Percentiles rank a stretch among this genome's conserved stretches.
These are phyloP conservation scores for Heliocybe sulcata DNA, from an alignment of 1,284 basidiomycete species.

Conservation along the genomic window DNA sequence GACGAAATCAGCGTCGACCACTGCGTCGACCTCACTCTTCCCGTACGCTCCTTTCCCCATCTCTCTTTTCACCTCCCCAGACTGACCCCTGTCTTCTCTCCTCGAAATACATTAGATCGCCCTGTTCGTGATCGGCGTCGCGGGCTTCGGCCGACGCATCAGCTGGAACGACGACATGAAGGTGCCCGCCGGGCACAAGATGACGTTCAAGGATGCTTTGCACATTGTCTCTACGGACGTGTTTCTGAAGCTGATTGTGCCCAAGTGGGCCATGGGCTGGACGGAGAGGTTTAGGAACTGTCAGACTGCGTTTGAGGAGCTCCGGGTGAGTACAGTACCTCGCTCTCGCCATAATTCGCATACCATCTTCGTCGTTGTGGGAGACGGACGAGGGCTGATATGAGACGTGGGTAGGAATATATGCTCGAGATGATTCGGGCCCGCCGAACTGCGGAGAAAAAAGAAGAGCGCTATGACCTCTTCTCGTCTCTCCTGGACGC, in stretches of 20 bases:
- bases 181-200: conserved; percentile 35
- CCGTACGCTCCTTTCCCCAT: conserved; percentile 24
- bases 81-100: not conserved
- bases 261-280: conserved; percentile 32
- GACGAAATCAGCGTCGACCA: conserved; percentile 23
- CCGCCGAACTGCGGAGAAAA: conserved; percentile 29
- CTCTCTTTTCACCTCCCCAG: not conserved
- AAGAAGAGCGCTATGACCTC: conserved; percentile 41
- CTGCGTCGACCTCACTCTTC: conserved; percentile 33
- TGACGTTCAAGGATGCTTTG: conserved; percentile 53
- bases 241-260: conserved; percentile 34
- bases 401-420: conserved; percentile 28
- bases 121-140: conserved; percentile 46
- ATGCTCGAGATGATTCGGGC: conserved; percentile 49
- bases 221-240: conserved; percentile 37
- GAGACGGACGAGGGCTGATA: not conserved
- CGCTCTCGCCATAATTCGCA: too few relatives aligned
- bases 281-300: conserved; percentile 30
- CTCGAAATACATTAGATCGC: conserved; percentile 31
- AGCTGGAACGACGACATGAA: conserved; percentile 39
- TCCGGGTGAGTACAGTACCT: conserved; percentile 29
- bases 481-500: conserved; percentile 49
- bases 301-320: conserved; percentile 36
- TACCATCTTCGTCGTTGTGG: too few relatives aligned
- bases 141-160: conserved; percentile 48